Percentiles rank a stretch among this genome's conserved stretches.
These are phyloP conservation scores for Mrakia blollopis DNA, from an alignment of 768 basidiomycete species.

Conservation along the genomic window DNA sequence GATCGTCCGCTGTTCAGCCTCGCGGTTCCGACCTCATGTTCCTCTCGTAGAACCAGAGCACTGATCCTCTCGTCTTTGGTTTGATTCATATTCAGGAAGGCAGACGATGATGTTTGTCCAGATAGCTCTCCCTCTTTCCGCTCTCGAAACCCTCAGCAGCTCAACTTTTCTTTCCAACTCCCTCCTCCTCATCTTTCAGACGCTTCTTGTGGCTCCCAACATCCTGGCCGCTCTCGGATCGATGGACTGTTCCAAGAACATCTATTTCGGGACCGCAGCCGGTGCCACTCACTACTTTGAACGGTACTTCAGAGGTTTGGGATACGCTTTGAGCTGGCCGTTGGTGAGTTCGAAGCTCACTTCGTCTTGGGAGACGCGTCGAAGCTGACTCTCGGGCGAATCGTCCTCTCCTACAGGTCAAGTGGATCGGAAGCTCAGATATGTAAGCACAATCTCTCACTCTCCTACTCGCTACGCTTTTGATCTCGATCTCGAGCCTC, in stretches of 20 bases:
- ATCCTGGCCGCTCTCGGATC: slow-evolving; percentile 42
- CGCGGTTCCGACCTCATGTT: neutral
- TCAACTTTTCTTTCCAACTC: neutral
- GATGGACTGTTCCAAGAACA: slow-evolving; percentile 42
- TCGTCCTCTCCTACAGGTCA: neutral
- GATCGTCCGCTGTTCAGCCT: neutral
- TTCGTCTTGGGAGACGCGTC: neutral
- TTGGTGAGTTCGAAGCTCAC: slow-evolving; percentile 37
- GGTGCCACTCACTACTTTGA: slow-evolving; percentile 43
- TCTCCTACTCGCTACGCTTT: neutral
- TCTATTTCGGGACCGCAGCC: slow-evolving; percentile 45
- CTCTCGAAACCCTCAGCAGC: neutral
- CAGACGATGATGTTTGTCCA: slow-evolving; percentile 45
- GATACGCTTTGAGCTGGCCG: slow-evolving; percentile 47
- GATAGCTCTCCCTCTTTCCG: neutral
- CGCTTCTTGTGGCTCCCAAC: slow-evolving; percentile 45
- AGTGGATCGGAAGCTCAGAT: slow-evolving; percentile 44
- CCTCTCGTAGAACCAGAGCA: neutral
- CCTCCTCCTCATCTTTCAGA: slow-evolving; percentile 34
- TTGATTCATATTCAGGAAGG: slow-evolving; percentile 37
- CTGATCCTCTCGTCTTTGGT: neutral
- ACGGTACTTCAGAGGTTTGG: slow-evolving; percentile 44
- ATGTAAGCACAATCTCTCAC: slow-evolving; percentile 34
- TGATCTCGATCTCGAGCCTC: neutral
- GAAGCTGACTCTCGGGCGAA: neutral